A percentile compares a stretch with the other conserved stretches of the same genome.
These are phyloP conservation scores for Arctostaphylos glauca DNA, from an alignment of 148 eudicot species.

Conservation along the genomic window DNA sequence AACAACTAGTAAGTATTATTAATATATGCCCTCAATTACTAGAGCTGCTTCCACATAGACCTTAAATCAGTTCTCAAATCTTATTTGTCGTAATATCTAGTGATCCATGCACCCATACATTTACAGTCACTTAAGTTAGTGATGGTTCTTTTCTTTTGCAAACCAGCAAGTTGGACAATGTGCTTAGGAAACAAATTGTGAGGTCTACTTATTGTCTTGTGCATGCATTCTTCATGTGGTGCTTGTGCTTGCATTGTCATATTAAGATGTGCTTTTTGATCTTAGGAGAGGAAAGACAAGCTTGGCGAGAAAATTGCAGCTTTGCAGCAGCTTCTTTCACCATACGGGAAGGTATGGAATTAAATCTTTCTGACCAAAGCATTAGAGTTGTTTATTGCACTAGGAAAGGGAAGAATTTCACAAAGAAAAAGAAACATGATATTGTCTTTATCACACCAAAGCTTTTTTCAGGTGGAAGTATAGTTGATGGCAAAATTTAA, in stretches of 20 bases:
- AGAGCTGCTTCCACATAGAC: neutral
- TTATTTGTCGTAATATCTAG: neutral
- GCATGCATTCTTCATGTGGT: neutral
- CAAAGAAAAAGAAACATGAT: neutral
- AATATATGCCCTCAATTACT: neutral
- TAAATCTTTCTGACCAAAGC: neutral
- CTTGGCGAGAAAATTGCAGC: constrained; percentile 70
- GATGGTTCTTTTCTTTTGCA: neutral
- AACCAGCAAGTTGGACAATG: neutral
- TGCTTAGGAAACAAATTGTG: neutral
- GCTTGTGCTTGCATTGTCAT: constrained; percentile 1
- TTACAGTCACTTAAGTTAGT: neutral
- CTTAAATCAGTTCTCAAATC: neutral
- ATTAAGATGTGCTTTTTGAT: constrained; percentile 18
- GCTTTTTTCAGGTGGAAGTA: neutral
- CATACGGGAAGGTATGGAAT: constrained; percentile 73
- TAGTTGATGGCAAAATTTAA: too few species aligned
- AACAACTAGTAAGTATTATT: neutral
- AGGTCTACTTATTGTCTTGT: neutral
- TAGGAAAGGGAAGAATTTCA: neutral
- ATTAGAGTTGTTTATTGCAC: neutral
- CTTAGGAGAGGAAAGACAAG: constrained; percentile 81
- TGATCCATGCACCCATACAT: neutral
- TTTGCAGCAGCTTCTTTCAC: constrained; percentile 88
- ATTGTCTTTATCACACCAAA: neutral